These are phyloP conservation scores for Gaertneriomyces semiglobifer DNA, from an alignment of 192 early-diverging fungal genomes.

Conservation along the genomic window DNA sequence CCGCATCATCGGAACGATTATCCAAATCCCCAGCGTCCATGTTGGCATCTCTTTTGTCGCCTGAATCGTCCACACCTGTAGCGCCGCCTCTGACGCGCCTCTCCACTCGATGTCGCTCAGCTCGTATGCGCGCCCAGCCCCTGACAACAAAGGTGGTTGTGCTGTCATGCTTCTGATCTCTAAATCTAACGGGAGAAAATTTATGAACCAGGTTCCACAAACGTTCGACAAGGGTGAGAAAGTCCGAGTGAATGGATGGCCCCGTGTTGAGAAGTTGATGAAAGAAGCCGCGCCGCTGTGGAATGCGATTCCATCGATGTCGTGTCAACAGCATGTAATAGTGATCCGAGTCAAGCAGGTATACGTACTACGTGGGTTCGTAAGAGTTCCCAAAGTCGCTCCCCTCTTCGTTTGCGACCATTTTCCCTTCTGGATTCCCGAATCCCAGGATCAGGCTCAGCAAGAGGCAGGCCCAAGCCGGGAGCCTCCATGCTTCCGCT, in stretches of 20 bases:
- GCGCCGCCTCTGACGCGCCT: slow-evolving; percentile 12
- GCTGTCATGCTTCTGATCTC: slow-evolving; percentile 9
- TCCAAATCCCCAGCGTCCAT: neutral
- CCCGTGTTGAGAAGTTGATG: slow-evolving; percentile 42
- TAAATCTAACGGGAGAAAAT: slow-evolving; percentile 14
- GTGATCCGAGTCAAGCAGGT: too few species aligned
- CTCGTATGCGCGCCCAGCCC: slow-evolving; percentile 48
- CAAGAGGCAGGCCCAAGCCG: too few species aligned
- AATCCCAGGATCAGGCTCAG: too few species aligned
- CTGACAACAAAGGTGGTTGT: slow-evolving; percentile 50
- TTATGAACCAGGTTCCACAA: slow-evolving; percentile 46
- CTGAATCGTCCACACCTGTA: slow-evolving; percentile 1
- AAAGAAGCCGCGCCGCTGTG: slow-evolving; percentile 43
- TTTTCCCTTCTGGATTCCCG: too few species aligned
- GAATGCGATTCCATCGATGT: neutral
- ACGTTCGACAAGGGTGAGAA: slow-evolving; percentile 42
- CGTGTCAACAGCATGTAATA: too few species aligned
- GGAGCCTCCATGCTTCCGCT: too few species aligned
- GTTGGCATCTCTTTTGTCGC: neutral
- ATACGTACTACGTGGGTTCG: too few species aligned
- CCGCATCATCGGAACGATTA: too few species aligned
- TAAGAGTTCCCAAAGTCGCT: too few species aligned
- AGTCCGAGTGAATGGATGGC: slow-evolving; percentile 28
- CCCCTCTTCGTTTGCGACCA: too few species aligned
- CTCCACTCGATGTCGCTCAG: slow-evolving; percentile 42